Percentiles rank a stretch among this genome's conserved stretches.
Conservation (phyloP, 768 basidiomycete genomes). For the Pisolithus sp. region DNA sequence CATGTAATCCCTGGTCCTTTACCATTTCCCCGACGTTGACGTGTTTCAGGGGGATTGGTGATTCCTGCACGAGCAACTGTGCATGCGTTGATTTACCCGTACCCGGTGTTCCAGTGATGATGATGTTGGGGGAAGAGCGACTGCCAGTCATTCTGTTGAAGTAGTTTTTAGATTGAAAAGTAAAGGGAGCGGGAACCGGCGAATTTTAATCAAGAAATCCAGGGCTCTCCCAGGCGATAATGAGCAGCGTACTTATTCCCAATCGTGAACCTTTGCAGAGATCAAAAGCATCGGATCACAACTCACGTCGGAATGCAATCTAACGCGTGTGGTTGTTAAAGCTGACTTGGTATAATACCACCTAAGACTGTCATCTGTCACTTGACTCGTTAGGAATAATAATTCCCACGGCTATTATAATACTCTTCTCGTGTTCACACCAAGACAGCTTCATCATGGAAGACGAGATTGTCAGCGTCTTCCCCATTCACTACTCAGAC, state of each 20-base stretch:
- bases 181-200: too few species aligned
- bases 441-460: slow-evolving; percentile 19
- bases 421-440: not conserved
- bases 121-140: slow-evolving; percentile 50
- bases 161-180: not conserved
- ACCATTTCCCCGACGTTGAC: slow-evolving; percentile 90
- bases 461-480: slow-evolving; percentile 58
- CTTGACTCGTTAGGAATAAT: too few species aligned
- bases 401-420: not conserved
- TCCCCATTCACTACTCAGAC: slow-evolving; percentile 72
- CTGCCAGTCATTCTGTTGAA: not conserved
- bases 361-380: too few species aligned
- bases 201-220: too few species aligned
- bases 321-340: too few species aligned
- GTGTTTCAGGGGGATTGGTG: slow-evolving; percentile 64
- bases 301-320: too few species aligned
- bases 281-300: too few species aligned
- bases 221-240: too few species aligned
- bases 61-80: slow-evolving; percentile 68
- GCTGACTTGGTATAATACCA: too few species aligned
- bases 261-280: too few species aligned
- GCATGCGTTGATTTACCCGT: slow-evolving; percentile 96
- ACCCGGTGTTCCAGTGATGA: slow-evolving; percentile 91
- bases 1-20: slow-evolving; percentile 75
- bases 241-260: too few species aligned